Base-by-base conservation (phyloP, 2,329 filamentous ascomycete genomes). In the Penicillium brevicompactum region DNA sequence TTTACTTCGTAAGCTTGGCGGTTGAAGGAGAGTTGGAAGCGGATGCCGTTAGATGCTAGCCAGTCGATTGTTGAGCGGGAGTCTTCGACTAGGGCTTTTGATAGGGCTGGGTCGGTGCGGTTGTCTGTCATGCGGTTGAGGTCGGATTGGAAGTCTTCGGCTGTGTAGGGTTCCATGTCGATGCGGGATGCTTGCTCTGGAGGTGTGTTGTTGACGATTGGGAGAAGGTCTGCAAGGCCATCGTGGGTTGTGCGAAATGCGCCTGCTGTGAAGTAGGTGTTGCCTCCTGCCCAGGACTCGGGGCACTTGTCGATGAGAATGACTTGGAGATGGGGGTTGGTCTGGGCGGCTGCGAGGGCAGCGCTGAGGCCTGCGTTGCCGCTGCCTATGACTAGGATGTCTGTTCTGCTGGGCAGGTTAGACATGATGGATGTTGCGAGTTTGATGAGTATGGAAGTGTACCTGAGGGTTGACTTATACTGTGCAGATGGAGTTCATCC, bases 351-450 rank as follows among this genome's bases (percentile, higher is more conserved):
- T 1, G 84, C 81, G 7, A 82, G 75, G 8, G 85, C 85, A 3
- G 86, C 80, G 10, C 76, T 79, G 70, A 87, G 84, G 13, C 86
- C 87, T 14, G 87, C 86, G 63, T 88, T 88, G 49, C 86, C 86
- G 49, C 81, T 78, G 18, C 87, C 86, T 31, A 86, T 74, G 6
- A 89, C 79, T 5, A 89, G 65, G 57, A 71, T 66, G 45, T 73
- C 69, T 55, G 49, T 24, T 43, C 13, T 32, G 24, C 0, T 24
- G 30, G 58, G 60, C 6, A 31, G 49, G 21, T 10, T 16, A 22
- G 27, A 27, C 16, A 21, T 24, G 18, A 16, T 11, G 34, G 5
- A n/a, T 2, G 8, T 14, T 32, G 8, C n/a, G 5, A 11, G 10
- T 16, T 32, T 27, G 22, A 24, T 13, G 9, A 5, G 16, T 18